phyloP scores from a whole-genome alignment of 2,329 filamentous ascomycete genomes.

The Pseudogymnoascus sp. region DNA sequence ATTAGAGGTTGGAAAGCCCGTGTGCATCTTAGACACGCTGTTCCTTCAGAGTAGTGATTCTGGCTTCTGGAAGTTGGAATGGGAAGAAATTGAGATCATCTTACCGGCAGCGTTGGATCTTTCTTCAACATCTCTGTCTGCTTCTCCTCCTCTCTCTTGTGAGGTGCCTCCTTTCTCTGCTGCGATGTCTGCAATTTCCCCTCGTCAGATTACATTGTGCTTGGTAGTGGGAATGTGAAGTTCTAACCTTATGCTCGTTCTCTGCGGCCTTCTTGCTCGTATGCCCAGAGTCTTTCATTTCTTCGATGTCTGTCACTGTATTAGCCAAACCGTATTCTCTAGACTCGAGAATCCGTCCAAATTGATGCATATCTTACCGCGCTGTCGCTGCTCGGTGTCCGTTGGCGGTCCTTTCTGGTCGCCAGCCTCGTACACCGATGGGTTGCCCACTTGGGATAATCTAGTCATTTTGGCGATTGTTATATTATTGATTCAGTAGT shows the following conservation, averaged over 20 bases:
- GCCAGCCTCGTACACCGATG: slow-evolving; percentile 62
- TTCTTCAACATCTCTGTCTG: slow-evolving; percentile 23
- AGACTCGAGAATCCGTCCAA: slow-evolving; percentile 60
- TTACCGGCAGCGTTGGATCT: slow-evolving; percentile 53
- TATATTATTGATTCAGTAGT: slow-evolving; percentile 1
- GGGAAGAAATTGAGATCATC: slow-evolving; percentile 28
- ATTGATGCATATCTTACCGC: slow-evolving; percentile 54
- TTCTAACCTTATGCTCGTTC: slow-evolving; percentile 46
- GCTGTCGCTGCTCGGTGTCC: slow-evolving; percentile 39
- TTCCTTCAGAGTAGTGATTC: not conserved
- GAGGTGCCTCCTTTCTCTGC: slow-evolving; percentile 33
- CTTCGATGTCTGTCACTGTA: not conserved
- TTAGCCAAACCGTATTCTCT: slow-evolving; percentile 63
- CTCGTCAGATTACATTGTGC: not conserved
- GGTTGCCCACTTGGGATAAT: slow-evolving; percentile 48
- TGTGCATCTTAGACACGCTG: not conserved
- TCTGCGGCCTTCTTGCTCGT: slow-evolving; percentile 64
- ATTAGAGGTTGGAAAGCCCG: no score
- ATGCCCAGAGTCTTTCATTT: not conserved
- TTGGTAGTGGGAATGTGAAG: not conserved
- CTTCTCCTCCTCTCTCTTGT: slow-evolving; percentile 35
- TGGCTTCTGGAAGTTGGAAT: slow-evolving; percentile 21
- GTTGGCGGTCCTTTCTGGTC: slow-evolving; percentile 64
- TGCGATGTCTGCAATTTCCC: slow-evolving; percentile 17
- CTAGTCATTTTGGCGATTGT: slow-evolving; percentile 6